Evolutionary conservation across 2,329 filamentous ascomycete genomes (phyloP).

Genomic region (Cryphonectria radicalis): DNA sequence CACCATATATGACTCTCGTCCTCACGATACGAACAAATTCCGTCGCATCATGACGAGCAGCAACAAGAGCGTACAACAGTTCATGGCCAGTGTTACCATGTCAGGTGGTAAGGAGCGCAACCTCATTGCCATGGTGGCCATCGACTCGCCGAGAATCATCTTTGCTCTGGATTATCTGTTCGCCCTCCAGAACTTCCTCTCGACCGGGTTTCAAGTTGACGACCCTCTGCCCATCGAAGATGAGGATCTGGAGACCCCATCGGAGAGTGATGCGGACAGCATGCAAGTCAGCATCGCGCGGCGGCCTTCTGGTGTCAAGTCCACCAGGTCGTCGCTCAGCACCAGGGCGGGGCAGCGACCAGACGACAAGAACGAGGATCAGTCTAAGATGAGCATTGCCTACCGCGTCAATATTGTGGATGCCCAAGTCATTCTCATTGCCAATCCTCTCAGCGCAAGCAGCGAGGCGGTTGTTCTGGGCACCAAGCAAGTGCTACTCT

Average conservation of each 20-base stretch:
- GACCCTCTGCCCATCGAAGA: conserved; percentile 57
- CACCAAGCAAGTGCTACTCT: conserved; percentile 90
- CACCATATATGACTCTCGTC: conserved; percentile 91
- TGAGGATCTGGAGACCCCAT: conserved; percentile 48
- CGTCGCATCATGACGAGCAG: conserved; percentile 97
- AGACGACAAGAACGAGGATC: conserved; percentile 35
- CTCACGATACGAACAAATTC: conserved; percentile 90
- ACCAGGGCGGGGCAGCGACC: conserved; percentile 22
- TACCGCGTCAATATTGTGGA: conserved; percentile 95
- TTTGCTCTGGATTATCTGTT: conserved; percentile 96
- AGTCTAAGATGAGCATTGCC: conserved; percentile 71
- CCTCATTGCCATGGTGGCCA: conserved; percentile 87
- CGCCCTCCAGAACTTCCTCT: conserved; percentile 82
- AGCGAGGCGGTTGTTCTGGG: conserved; percentile 96
- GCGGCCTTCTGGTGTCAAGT: conserved; percentile 39
- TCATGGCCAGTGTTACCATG: conserved; percentile 97
- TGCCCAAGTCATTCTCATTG: conserved; percentile 94
- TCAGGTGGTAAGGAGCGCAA: conserved; percentile 80
- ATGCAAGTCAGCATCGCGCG: conserved; percentile 49
- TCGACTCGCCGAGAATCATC: conserved; percentile 93
- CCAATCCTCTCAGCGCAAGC: conserved; percentile 85
- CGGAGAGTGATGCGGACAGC: conserved; percentile 64
- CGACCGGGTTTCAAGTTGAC: conserved; percentile 70
- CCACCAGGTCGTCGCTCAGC: conserved; percentile 37
- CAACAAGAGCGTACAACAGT: conserved; percentile 93